Conservation (phyloP, 345 rosid genomes). For the Ceriops decandra region DNA sequence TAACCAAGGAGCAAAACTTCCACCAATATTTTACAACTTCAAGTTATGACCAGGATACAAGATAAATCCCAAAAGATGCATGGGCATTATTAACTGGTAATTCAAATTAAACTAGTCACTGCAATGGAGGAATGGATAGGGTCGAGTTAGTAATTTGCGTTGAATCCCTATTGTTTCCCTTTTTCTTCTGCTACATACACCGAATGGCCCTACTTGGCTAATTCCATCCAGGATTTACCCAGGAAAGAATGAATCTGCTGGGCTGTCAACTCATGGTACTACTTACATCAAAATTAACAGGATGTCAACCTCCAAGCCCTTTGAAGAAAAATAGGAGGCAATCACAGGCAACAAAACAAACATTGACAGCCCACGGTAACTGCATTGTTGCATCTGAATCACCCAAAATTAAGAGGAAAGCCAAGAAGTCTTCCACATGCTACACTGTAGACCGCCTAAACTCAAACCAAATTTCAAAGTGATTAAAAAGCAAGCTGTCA, state of each 20-base stretch:
- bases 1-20: neutral
- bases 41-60: neutral
- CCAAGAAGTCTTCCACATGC: neutral
- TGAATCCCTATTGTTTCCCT: neutral
- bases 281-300: neutral
- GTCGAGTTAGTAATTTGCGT: neutral
- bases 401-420: neutral
- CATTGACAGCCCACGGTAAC: neutral
- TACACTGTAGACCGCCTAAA: slow-evolving; percentile 57
- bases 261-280: neutral
- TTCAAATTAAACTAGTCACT: neutral
- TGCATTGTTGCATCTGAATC: slow-evolving; percentile 4
- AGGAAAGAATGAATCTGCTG: neutral
- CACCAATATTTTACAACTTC: neutral
- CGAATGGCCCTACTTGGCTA: neutral
- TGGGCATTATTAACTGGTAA: neutral
- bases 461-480: slow-evolving; percentile 93
- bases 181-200: neutral
- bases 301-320: neutral
- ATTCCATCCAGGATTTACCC: neutral
- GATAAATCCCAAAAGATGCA: neutral
- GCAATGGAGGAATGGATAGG: neutral
- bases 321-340: neutral
- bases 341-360: slow-evolving; percentile 2
- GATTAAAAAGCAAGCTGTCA: slow-evolving; percentile 89